Conservation (phyloP, 2,329 filamentous ascomycete genomes). For the Graphiopsis chlorocephala region DNA sequence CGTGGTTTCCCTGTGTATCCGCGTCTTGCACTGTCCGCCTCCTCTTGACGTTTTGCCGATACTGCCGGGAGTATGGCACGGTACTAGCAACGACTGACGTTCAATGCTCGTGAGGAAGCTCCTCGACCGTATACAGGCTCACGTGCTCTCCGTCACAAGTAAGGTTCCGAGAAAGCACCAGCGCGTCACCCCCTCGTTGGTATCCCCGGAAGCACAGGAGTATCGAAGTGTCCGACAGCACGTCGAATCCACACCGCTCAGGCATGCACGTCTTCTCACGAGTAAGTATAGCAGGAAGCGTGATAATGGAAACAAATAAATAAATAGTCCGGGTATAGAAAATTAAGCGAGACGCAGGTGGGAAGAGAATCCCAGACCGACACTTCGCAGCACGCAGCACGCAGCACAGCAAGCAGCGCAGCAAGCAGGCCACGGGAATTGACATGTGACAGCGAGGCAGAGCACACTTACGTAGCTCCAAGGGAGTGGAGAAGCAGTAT, state of each 20-base stretch:
- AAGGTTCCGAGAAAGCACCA: background rate
- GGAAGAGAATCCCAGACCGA: background rate
- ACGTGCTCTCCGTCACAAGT: background rate
- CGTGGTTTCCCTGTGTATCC: background rate
- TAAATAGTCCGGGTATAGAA: background rate
- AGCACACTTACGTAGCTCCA: background rate
- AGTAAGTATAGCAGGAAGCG: background rate
- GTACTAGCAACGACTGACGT: background rate
- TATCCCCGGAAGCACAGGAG: background rate
- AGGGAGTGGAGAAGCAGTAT: background rate
- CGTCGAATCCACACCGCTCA: background rate
- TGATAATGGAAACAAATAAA: background rate
- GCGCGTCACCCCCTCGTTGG: background rate
- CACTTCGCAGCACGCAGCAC: background rate
- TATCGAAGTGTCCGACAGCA: background rate
- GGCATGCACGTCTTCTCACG: background rate
- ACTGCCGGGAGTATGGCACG: background rate
- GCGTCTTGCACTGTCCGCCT: background rate
- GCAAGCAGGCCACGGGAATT: background rate
- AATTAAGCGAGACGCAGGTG: background rate
- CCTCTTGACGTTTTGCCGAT: background rate
- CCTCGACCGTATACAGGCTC: background rate
- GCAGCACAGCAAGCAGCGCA: background rate
- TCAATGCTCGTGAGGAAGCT: background rate
- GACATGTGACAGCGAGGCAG: slow-evolving; percentile 9